Evolutionary conservation across 495 filamentous ascomycete genomes (phyloP).

Genomic region (Monascus purpureus): DNA sequence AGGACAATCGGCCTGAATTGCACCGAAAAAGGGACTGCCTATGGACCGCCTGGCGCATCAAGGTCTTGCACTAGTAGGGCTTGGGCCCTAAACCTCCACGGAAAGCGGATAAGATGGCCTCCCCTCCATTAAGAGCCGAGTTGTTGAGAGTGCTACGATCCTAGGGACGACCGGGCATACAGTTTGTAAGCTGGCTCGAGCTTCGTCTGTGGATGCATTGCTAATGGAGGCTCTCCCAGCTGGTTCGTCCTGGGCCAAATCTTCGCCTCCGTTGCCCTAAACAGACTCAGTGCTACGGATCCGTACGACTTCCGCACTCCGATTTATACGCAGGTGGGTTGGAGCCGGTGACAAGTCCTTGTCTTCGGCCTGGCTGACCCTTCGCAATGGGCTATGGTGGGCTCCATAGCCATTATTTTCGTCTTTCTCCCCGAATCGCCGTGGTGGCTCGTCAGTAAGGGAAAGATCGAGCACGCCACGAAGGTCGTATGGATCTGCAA

Average conservation of each 20-base stretch:
- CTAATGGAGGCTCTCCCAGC: too few relatives aligned
- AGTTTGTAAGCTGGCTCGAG: too few relatives aligned
- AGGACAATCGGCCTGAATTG: too few relatives aligned
- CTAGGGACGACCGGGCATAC: too few relatives aligned
- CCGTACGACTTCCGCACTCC: slow-evolving; percentile 21
- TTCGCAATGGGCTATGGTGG: slow-evolving; percentile 22
- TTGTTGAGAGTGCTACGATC: too few relatives aligned
- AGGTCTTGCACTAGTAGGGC: too few relatives aligned
- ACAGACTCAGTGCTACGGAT: slow-evolving; percentile 11
- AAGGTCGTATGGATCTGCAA: slow-evolving; percentile 14
- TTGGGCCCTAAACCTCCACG: too few relatives aligned
- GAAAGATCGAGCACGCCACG: slow-evolving; percentile 18
- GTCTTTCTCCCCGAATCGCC: slow-evolving; percentile 19
- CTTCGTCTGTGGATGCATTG: too few relatives aligned
- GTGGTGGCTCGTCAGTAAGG: slow-evolving; percentile 25
- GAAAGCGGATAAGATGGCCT: too few relatives aligned
- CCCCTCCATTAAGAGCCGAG: too few relatives aligned
- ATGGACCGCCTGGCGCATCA: too few relatives aligned
- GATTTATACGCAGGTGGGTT: slow-evolving; percentile 26
- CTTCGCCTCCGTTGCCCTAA: slow-evolving; percentile 24
- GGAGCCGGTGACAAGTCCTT: background rate
- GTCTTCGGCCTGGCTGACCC: background rate
- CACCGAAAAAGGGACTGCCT: too few relatives aligned
- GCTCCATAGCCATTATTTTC: slow-evolving; percentile 16
- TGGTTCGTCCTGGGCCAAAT: slow-evolving; percentile 30